Conservation (phyloP, 108 stramenopile genomes). For the Cyclotella choctawhatcheeana region DNA sequence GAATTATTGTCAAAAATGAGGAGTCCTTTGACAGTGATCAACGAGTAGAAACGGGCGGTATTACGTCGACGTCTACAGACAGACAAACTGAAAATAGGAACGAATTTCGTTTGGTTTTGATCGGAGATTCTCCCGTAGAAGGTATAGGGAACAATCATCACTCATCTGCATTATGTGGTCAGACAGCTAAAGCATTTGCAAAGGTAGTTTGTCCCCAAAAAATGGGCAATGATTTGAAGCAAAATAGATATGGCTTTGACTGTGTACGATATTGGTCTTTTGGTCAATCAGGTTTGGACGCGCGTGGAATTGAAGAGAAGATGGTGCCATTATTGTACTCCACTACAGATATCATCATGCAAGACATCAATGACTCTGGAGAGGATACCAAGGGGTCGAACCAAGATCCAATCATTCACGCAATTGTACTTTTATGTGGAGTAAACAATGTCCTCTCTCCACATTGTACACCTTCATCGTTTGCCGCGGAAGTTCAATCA, state of each 20-base stretch:
- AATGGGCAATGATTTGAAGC: neutral
- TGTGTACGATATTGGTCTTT: slow-evolving; percentile 41
- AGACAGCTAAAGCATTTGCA: slow-evolving; percentile 33
- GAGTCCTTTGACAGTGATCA: neutral
- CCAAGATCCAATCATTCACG: slow-evolving; percentile 9
- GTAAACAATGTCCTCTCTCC: slow-evolving; percentile 30
- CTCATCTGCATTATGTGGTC: slow-evolving; percentile 24
- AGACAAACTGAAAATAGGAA: neutral
- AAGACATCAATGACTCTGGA: neutral
- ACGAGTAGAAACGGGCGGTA: neutral
- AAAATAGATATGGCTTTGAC: neutral
- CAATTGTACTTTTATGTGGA: slow-evolving; percentile 27
- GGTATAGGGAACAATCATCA: slow-evolving; percentile 35
- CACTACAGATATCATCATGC: slow-evolving; percentile 1
- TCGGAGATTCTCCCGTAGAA: slow-evolving; percentile 42
- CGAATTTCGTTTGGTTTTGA: slow-evolving; percentile 30
- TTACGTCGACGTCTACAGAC: neutral
- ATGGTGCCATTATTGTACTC: slow-evolving; percentile 32
- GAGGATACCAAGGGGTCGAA: neutral
- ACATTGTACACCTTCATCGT: slow-evolving; percentile 20
- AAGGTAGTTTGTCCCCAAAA: neutral
- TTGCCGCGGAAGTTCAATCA: slow-evolving; percentile 10
- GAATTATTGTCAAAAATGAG: slow-evolving; percentile 1
- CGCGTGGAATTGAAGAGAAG: slow-evolving; percentile 26
- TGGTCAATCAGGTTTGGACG: slow-evolving; percentile 37